phyloP scores from a whole-genome alignment of 192 early-diverging fungal species.

The Linnemannia hyalina region DNA sequence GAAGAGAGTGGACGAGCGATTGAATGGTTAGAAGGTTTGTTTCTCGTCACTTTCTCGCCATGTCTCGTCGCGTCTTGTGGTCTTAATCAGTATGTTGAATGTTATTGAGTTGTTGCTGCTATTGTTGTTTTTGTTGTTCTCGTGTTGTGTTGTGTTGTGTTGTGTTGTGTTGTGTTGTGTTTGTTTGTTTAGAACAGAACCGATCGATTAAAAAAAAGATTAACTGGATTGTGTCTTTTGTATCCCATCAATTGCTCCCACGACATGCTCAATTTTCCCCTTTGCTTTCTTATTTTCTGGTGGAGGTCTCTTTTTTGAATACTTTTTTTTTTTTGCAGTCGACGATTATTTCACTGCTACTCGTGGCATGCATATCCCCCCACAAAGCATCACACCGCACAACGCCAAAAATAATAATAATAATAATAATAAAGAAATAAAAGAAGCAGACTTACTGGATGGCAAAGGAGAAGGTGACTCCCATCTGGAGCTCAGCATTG shows the following conservation, averaged over 20 bases:
- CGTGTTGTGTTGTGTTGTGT: neutral
- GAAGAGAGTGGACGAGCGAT: neutral
- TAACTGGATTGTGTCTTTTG: neutral
- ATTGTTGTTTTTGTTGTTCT: neutral
- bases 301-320: conserved; percentile 11
- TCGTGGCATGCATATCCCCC: neutral
- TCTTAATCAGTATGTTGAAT: no score
- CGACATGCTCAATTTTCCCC: neutral
- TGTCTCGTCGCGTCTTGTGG: no score
- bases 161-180: neutral
- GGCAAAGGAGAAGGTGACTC: conserved; percentile 91
- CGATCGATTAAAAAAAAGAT: neutral
- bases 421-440: conserved; percentile 8
- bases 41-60: no score
- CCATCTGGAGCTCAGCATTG: conserved; percentile 69
- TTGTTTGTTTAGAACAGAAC: conserved; percentile 7
- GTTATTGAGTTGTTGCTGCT: neutral
- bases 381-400: neutral
- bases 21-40: neutral
- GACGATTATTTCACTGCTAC: neutral
- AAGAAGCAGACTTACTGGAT: conserved; percentile 70
- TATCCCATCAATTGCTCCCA: neutral
- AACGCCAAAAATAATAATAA: no score
- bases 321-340: no score
- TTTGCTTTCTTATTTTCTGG: neutral